phyloP scores from a whole-genome alignment of 441 rosid species.

The Codiaeum variegatum region DNA sequence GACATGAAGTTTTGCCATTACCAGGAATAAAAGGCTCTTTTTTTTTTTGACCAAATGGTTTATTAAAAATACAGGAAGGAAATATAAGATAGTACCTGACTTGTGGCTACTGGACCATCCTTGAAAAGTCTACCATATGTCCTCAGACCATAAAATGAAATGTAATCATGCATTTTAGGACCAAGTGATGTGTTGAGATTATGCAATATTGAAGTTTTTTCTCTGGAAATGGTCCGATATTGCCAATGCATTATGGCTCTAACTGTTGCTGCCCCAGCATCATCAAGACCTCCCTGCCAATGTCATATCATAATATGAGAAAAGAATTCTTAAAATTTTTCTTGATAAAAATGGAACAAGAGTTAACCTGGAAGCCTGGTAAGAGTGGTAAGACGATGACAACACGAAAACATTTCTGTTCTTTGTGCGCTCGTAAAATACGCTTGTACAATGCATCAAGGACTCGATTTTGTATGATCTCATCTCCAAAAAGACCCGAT shows the following conservation, averaged over 20 bases:
- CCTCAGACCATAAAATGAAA: slow-evolving; percentile 93
- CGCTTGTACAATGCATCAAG: slow-evolving; percentile 80
- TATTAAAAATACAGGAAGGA: background rate
- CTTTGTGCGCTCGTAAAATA: slow-evolving; percentile 77
- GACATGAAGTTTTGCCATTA: background rate
- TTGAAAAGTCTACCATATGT: slow-evolving; percentile 74
- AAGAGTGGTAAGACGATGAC: slow-evolving; percentile 88
- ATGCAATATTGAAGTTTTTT: slow-evolving; percentile 76
- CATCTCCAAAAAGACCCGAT: slow-evolving; percentile 96
- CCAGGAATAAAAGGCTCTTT: background rate
- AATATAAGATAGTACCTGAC: slow-evolving; percentile 56
- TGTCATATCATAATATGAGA: slow-evolving; percentile 11
- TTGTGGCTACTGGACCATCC: slow-evolving; percentile 81
- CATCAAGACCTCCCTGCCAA: slow-evolving; percentile 91
- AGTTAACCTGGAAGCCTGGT: slow-evolving; percentile 89
- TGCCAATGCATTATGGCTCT: slow-evolving; percentile 99
- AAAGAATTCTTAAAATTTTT: slow-evolving; percentile 15
- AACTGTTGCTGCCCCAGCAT: slow-evolving; percentile 93
- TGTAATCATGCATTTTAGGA: slow-evolving; percentile 66
- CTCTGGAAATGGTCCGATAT: slow-evolving; percentile 88
- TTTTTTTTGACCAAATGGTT: background rate
- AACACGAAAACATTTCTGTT: slow-evolving; percentile 74
- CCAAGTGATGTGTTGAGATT: slow-evolving; percentile 67
- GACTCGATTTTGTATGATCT: slow-evolving; percentile 77
- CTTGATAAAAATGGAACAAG: slow-evolving; percentile 7